Percentiles rank a stretch among this genome's conserved stretches.
These are phyloP conservation scores for Trichomonascus vanleenenianus DNA, from an alignment of 805 yeast species.

Conservation along the genomic window DNA sequence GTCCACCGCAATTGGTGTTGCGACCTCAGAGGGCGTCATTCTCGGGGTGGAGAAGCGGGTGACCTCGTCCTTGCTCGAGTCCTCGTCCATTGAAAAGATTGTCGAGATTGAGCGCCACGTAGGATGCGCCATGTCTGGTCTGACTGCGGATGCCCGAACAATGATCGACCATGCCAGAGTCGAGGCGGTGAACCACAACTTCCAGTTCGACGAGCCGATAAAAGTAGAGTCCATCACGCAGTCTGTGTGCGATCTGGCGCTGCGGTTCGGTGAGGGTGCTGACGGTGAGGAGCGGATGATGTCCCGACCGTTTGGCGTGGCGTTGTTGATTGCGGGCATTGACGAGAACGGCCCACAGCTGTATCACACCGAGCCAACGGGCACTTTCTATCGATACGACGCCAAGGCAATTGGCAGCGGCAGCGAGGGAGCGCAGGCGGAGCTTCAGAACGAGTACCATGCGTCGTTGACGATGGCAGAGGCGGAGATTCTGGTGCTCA, in stretches of 20 bases:
- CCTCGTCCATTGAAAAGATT: conserved; percentile 90
- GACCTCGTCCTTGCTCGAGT: conserved; percentile 83
- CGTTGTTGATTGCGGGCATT: conserved; percentile 87
- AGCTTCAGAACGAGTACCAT: conserved; percentile 93
- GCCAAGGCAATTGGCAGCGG: conserved; percentile 99
- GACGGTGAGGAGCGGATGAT: conserved; percentile 89
- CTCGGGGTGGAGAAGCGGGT: conserved; percentile 97
- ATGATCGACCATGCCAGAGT: conserved; percentile 99
- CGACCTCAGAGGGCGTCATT: conserved; percentile 92
- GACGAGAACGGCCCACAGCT: conserved; percentile 96
- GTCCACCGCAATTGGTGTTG: conserved; percentile 96
- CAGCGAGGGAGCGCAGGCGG: conserved; percentile 98
- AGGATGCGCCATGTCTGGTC: conserved; percentile 98
- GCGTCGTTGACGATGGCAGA: conserved; percentile 77
- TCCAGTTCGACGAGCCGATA: conserved; percentile 87
- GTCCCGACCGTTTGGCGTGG: conserved; percentile 99
- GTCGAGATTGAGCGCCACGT: conserved; percentile 90
- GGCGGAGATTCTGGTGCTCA: conserved; percentile 83
- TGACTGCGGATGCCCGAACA: conserved; percentile 97
- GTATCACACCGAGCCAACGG: conserved; percentile 97
- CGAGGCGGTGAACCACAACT: conserved; percentile 67
- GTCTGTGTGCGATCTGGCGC: conserved; percentile 92
- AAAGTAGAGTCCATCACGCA: conserved; percentile 92
- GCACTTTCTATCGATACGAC: conserved; percentile 94
- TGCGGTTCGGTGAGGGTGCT: conserved; percentile 96